phyloP scores from a whole-genome alignment of 441 rosid species.

The Adansonia grandidieri region DNA sequence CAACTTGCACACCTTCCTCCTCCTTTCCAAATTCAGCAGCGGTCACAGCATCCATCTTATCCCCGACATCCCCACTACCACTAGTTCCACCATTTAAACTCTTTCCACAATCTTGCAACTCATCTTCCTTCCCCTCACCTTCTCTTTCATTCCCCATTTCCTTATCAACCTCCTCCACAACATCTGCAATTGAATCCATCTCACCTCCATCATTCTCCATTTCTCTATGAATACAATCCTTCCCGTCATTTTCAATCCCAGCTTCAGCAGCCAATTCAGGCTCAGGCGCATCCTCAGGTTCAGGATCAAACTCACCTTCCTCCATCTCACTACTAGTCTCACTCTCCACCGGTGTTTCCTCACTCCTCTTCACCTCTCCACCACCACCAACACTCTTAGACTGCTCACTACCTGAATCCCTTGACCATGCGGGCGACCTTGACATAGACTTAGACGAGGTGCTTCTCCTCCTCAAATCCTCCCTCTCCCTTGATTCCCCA shows the following conservation, averaged over 20 bases:
- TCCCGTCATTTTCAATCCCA: conserved; percentile 26
- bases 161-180: conserved; percentile 32
- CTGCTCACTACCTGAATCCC: conserved; percentile 71
- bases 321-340: conserved; percentile 90
- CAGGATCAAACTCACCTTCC: conserved; percentile 96
- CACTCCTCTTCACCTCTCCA: conserved; percentile 38
- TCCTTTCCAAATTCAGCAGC: conserved; percentile 39
- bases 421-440: conserved; percentile 69
- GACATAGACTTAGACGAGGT: conserved; percentile 54
- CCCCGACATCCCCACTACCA: conserved; percentile 28
- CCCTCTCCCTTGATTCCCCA: conserved; percentile 39
- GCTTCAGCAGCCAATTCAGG: conserved; percentile 33
- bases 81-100: conserved; percentile 35
- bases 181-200: conserved; percentile 35
- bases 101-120: conserved; percentile 37
- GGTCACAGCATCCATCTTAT: conserved; percentile 41
- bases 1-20: conserved; percentile 37
- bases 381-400: conserved; percentile 59
- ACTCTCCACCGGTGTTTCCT: conserved; percentile 51
- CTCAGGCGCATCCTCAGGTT: conserved; percentile 31
- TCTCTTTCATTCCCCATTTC: conserved; percentile 36
- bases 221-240: conserved; percentile 35
- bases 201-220: conserved; percentile 34
- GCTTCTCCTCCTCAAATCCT: conserved; percentile 38
- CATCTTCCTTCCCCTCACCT: conserved; percentile 38